These are phyloP conservation scores for Apiotrichum veenhuisii DNA, from an alignment of 1,284 basidiomycete genomes.

Conservation along the genomic window DNA sequence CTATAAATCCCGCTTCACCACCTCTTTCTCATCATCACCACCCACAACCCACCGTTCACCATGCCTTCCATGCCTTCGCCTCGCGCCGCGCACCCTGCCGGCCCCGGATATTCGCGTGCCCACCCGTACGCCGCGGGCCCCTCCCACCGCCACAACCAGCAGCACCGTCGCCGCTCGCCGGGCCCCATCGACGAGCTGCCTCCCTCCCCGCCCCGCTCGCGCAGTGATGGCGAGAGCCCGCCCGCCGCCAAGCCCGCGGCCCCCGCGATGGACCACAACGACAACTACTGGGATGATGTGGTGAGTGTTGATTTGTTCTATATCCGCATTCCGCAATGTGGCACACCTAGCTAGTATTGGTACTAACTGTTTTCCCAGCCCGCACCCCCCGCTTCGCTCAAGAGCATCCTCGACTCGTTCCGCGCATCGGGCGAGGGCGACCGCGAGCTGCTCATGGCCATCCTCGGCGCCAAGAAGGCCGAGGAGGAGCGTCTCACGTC, in stretches of 20 bases:
- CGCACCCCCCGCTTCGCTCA: constrained; percentile 65
- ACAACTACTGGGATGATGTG: constrained; percentile 47
- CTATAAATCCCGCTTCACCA: not conserved
- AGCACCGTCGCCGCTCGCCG: constrained; percentile 5
- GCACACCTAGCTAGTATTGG: no score
- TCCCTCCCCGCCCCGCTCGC: constrained; percentile 40
- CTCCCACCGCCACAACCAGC: not conserved
- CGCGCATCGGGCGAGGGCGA: constrained; percentile 77
- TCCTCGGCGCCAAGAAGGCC: constrained; percentile 81
- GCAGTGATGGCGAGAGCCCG: constrained; percentile 37
- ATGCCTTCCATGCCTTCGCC: constrained; percentile 10
- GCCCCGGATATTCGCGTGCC: constrained; percentile 4
- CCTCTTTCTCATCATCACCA: not conserved
- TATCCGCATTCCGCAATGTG: no score
- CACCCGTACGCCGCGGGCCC: constrained; percentile 14
- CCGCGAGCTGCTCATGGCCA: constrained; percentile 78
- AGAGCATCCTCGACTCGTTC: constrained; percentile 80
- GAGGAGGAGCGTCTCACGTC: constrained; percentile 62
- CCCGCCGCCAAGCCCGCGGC: constrained; percentile 26
- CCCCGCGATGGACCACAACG: constrained; percentile 6
- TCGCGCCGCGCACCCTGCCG: constrained; percentile 9
- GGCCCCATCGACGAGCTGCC: constrained; percentile 20
- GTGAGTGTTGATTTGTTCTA: constrained; percentile 27
- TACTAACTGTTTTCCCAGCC: constrained; percentile 26
- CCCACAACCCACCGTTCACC: not conserved